Evolutionary conservation across 2,329 filamentous ascomycete species (phyloP).

Genomic region (Aspergillus spinulosporus): DNA sequence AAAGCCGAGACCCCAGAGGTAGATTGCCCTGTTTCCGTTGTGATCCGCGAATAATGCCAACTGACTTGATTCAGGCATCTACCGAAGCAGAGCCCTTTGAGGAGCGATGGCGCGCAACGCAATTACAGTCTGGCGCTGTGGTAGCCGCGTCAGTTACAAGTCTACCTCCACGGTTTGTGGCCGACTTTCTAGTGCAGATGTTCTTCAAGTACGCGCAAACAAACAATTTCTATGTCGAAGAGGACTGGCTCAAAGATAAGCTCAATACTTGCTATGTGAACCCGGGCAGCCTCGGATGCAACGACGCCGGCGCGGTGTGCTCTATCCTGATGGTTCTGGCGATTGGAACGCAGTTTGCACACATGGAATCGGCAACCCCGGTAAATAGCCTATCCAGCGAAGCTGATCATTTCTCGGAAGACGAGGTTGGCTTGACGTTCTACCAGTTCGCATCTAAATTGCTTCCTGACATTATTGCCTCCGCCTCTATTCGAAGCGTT

Average conservation of each 20-base stretch:
- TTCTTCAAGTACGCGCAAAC: slow-evolving; percentile 37
- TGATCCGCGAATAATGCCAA: not conserved
- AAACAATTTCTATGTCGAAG: slow-evolving; percentile 39
- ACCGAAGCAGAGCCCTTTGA: slow-evolving; percentile 11
- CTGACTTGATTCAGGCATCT: not conserved
- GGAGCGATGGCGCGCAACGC: slow-evolving; percentile 35
- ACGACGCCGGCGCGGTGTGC: not conserved
- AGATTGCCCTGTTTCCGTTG: not conserved
- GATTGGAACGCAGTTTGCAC: slow-evolving; percentile 40
- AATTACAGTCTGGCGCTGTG: slow-evolving; percentile 31
- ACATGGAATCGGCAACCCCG: slow-evolving; percentile 28
- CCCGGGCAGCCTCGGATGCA: not conserved
- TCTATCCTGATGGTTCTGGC: slow-evolving; percentile 23
- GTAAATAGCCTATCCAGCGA: slow-evolving; percentile 10
- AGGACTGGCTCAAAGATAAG: slow-evolving; percentile 29
- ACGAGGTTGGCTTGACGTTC: slow-evolving; percentile 52
- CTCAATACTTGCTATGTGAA: slow-evolving; percentile 27
- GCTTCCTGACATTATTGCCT: slow-evolving; percentile 55
- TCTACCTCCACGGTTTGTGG: slow-evolving; percentile 35
- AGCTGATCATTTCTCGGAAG: slow-evolving; percentile 34
- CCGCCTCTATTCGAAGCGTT: slow-evolving; percentile 55
- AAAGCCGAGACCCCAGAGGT: not conserved
- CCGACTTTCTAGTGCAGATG: slow-evolving; percentile 33
- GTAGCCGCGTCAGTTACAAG: slow-evolving; percentile 28
- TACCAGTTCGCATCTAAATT: slow-evolving; percentile 54